Conservation (phyloP, 345 rosid species). For the Camelina laxa region DNA sequence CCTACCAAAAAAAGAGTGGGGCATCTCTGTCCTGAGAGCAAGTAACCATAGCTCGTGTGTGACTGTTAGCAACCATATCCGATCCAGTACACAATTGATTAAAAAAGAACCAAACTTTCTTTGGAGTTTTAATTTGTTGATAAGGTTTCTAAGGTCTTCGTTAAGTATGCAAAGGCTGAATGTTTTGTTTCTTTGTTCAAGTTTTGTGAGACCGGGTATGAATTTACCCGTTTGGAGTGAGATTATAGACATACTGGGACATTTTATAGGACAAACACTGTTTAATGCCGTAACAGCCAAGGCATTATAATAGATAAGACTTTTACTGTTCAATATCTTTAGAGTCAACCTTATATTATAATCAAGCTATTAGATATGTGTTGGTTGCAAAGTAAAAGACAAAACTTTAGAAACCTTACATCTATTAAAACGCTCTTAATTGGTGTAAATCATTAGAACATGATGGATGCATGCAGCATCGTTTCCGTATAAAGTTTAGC, state of each 20-base stretch:
- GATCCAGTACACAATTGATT: slow-evolving; percentile 40
- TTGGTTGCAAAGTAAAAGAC: background rate
- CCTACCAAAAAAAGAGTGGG: slow-evolving; percentile 34
- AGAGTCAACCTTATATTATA: slow-evolving; percentile 3
- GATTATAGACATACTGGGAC: slow-evolving; percentile 31
- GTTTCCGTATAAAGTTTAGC: slow-evolving; percentile 13
- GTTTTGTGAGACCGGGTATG: slow-evolving; percentile 12
- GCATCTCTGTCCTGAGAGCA: slow-evolving; percentile 42
- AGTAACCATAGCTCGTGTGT: slow-evolving; percentile 43
- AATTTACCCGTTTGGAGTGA: background rate
- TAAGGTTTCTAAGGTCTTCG: slow-evolving; percentile 46
- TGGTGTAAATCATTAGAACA: slow-evolving; percentile 1
- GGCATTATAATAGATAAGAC: slow-evolving; percentile 18
- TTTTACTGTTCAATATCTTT: background rate
- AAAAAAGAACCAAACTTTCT: background rate
- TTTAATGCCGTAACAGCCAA: slow-evolving; percentile 30
- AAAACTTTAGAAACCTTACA: background rate
- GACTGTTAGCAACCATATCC: slow-evolving; percentile 37
- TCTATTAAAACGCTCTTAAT: background rate
- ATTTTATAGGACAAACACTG: slow-evolving; percentile 45
- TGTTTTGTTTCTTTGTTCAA: slow-evolving; percentile 21
- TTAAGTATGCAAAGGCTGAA: slow-evolving; percentile 8
- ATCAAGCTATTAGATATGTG: background rate
- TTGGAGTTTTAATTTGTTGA: slow-evolving; percentile 23
- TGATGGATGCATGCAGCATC: slow-evolving; percentile 26